phyloP scores from a whole-genome alignment of 768 basidiomycete species.

The Amanita muscaria region DNA sequence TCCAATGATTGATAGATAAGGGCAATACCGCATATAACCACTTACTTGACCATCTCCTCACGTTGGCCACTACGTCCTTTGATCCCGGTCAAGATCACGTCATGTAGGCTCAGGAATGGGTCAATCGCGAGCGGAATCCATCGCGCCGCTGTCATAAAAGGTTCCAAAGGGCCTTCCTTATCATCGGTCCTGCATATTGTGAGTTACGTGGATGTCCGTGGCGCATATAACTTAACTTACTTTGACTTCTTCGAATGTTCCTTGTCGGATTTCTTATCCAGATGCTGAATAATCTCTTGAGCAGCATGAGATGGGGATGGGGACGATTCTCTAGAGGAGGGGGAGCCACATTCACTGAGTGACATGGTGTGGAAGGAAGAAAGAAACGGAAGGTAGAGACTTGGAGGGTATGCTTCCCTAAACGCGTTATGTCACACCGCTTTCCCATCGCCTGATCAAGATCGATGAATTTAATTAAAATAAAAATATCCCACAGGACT shows the following conservation, averaged over 20 bases:
- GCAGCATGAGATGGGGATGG: neutral
- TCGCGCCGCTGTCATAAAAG: neutral
- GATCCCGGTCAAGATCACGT: neutral
- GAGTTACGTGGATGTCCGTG: neutral
- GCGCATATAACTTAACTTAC: neutral
- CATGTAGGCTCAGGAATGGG: neutral
- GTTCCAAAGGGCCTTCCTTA: neutral
- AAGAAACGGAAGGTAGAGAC: too few species aligned
- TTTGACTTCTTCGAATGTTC: neutral
- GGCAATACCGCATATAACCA: neutral
- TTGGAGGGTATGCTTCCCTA: neutral
- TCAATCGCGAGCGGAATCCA: conserved; percentile 1
- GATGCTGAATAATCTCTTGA: neutral
- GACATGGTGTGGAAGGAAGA: conserved; percentile 1
- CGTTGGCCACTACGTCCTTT: neutral
- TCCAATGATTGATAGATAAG: neutral
- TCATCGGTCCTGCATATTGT: neutral
- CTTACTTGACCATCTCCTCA: neutral
- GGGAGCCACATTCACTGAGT: neutral
- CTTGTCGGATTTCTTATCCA: neutral
- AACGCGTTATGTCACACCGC: neutral
- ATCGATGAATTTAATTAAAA: neutral
- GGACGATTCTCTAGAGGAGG: too few species aligned
- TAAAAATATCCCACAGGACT: neutral
- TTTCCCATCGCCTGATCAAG: too few species aligned